Evolutionary conservation across 208 protist species (phyloP), one percentile per base, ranked within the genome.

Genomic region (Tritrichomonas foetus): DNA sequence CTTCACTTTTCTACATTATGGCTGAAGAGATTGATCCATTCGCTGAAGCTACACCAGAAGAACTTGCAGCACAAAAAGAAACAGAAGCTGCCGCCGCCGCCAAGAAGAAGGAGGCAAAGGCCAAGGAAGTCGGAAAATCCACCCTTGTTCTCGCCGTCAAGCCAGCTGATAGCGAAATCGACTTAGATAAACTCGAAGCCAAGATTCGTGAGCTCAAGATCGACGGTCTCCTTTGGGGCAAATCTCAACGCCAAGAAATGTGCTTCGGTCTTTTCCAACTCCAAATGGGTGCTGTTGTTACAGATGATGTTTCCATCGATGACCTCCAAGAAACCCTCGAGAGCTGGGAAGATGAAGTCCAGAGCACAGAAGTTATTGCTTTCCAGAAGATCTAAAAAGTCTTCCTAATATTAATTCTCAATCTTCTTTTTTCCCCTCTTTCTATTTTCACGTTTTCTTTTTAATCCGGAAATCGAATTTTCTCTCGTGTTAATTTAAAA

Each of bases 381-480:
- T 89, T 89, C 78, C 78, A 89, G n/a, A 89, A 89, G 78, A 89
- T 89, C 47, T 89, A 89, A 89, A 57, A 61, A 22, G 53, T 22
- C 16, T 16, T 61, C 16, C 5, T 22, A 61, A 22, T 22, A 61
- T 22, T 61, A 61, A 61, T 61, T 61, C 53, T 61, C 5, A 22
- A 61, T 61, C 16, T 22, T 22, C 5, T 61, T 61, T 61, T 61
- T 61, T 22, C 5, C 16, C 5, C 16, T 61, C 53, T 61, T 61
- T 61, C 16, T 61, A 22, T 61, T 61, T 61, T 22, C 16, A 22
- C 53, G 11, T 22, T 22, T 61, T 61, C 16, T 61, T 61, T 61
- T n/a, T n/a, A n/a, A n/a, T n/a, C n/a, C n/a, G n/a, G n/a, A n/a
- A n/a, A n/a, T n/a, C n/a, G n/a, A n/a, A n/a, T n/a, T n/a, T n/a